Evolutionary conservation across 2,329 filamentous ascomycete species (phyloP).

Genomic region (Ophiostoma australiae): DNA sequence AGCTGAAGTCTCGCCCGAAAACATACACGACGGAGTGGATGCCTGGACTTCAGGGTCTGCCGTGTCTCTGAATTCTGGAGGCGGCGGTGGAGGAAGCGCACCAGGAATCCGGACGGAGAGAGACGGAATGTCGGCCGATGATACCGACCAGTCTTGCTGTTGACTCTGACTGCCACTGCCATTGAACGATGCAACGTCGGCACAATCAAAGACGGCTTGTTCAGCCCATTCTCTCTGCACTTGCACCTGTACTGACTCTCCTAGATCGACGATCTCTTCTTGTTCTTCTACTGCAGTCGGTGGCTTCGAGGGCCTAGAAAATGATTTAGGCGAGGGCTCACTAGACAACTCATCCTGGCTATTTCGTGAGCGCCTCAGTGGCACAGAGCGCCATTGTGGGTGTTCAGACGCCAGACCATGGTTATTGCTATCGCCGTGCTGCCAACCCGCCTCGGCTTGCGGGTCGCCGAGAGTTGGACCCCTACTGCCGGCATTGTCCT

Average conservation of each 20-base stretch:
- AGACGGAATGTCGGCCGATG: conserved; percentile 38
- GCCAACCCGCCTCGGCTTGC: background rate
- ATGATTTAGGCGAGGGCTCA: background rate
- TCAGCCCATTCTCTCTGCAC: conserved; percentile 1
- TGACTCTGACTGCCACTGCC: conserved; percentile 32
- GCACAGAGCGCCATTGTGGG: background rate
- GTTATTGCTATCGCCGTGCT: no score
- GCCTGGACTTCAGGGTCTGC: background rate
- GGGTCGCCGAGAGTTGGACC: background rate
- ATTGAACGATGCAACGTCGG: background rate
- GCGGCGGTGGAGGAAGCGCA: conserved; percentile 31
- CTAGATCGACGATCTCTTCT: background rate
- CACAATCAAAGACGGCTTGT: background rate
- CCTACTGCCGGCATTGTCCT: background rate
- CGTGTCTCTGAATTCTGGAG: conserved; percentile 29
- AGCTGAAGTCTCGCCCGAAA: conserved; percentile 29
- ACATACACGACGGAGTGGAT: conserved; percentile 25
- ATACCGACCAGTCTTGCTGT: conserved; percentile 37
- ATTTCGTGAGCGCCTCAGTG: background rate
- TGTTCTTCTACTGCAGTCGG: background rate
- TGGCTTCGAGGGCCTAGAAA: background rate
- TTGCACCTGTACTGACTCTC: background rate
- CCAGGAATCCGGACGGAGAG: conserved; percentile 37
- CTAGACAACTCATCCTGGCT: background rate
- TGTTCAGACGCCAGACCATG: background rate